Percentiles rank a stretch among this genome's conserved stretches.
phyloP scores from a whole-genome alignment of 1,284 basidiomycete genomes.

The Porogramme epimiltina region DNA sequence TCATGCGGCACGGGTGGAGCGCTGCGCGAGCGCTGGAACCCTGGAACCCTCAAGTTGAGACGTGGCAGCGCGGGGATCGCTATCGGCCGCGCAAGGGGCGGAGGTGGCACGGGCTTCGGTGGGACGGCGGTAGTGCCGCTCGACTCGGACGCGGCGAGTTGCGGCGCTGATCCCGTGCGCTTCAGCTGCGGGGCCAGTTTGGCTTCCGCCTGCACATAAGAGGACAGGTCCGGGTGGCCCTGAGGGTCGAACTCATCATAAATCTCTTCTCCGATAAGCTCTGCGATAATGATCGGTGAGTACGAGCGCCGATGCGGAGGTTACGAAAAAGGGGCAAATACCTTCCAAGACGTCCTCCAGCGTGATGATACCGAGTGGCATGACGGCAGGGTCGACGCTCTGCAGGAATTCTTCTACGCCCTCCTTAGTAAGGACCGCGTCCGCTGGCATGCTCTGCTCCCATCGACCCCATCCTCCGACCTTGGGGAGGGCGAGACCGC shows the following conservation, averaged over 20 bases:
- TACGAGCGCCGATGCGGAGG: background rate
- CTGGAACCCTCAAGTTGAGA: constrained; percentile 27
- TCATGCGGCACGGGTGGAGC: constrained; percentile 54
- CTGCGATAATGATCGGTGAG: constrained; percentile 37
- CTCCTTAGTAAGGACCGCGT: constrained; percentile 74
- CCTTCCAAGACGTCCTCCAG: constrained; percentile 92
- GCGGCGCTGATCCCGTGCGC: constrained; percentile 35
- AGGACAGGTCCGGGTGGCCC: constrained; percentile 57
- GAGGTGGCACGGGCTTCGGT: constrained; percentile 22
- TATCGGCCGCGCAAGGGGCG: constrained; percentile 42
- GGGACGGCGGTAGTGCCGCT: constrained; percentile 5
- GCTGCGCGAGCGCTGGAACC: constrained; percentile 49
- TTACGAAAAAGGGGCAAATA: constrained; percentile 25
- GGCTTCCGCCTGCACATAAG: constrained; percentile 40
- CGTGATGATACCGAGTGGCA: constrained; percentile 90
- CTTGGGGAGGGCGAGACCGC: constrained; percentile 41
- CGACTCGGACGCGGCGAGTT: constrained; percentile 27
- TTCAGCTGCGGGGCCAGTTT: constrained; percentile 17
- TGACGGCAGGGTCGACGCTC: constrained; percentile 70
- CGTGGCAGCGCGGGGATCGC: constrained; percentile 36
- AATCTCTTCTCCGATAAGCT: constrained; percentile 88
- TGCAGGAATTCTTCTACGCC: constrained; percentile 78
- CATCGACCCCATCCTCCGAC: constrained; percentile 37
- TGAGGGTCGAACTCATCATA: constrained; percentile 85
- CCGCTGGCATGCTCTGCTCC: constrained; percentile 84